Conservation (phyloP, 495 filamentous ascomycete genomes). For the Trichoderma virens region DNA sequence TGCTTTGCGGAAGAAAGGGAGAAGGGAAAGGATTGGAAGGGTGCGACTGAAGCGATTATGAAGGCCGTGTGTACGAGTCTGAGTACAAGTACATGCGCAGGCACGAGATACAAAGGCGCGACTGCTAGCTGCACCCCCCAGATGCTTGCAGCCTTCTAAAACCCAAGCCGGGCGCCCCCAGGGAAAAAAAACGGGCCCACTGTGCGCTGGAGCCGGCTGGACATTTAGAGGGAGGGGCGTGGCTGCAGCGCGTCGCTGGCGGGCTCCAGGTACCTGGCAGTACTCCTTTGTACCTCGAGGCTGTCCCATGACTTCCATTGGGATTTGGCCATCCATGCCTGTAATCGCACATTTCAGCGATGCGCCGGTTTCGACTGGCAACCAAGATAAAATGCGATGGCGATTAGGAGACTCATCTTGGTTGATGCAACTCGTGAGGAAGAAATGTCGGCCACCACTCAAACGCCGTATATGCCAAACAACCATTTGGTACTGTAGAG, state of each 20-base stretch:
- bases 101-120: not conserved
- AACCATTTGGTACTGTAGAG: not conserved
- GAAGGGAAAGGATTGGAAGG: slow-evolving; percentile 15
- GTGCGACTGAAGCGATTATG: slow-evolving; percentile 4
- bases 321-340: no score
- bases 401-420: no score
- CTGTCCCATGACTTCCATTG: slow-evolving; percentile 1
- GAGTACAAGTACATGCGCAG: not conserved
- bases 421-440: no score
- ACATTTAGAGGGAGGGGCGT: not conserved
- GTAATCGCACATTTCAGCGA: no score
- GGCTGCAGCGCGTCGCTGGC: not conserved
- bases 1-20: slow-evolving; percentile 32
- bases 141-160: not conserved
- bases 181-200: not conserved
- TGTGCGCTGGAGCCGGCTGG: not conserved
- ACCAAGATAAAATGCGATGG: no score
- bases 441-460: no score
- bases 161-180: slow-evolving; percentile 5
- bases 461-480: no score
- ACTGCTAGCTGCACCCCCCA: not conserved
- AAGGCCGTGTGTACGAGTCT: not conserved
- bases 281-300: slow-evolving; percentile 1
- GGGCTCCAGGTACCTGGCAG: not conserved
- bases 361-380: no score